Conservation (phyloP, 352 stramenopile species). For the Pythium scleroteichum region DNA sequence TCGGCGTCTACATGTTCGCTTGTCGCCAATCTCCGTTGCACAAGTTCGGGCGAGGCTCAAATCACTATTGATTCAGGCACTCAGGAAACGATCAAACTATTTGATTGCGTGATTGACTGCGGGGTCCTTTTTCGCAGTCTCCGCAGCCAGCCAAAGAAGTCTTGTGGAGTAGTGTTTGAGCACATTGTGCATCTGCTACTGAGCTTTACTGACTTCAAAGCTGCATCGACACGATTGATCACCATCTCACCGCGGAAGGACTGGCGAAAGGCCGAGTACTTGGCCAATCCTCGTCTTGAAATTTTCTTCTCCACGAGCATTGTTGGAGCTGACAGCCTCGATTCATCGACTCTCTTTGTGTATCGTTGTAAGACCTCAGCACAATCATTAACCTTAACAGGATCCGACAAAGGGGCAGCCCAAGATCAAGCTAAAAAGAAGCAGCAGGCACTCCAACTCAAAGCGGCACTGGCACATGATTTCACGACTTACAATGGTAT, state of each 20-base stretch:
- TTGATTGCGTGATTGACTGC: conserved; percentile 53
- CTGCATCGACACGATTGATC: conserved; percentile 26
- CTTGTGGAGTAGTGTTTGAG: conserved; percentile 38
- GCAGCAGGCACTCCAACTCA: conserved; percentile 20
- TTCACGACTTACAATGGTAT: neutral
- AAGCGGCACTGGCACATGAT: conserved; percentile 14
- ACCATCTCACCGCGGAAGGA: conserved; percentile 60
- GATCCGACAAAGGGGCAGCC: neutral
- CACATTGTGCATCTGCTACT: conserved; percentile 28
- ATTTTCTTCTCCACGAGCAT: conserved; percentile 7
- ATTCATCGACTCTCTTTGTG: conserved; percentile 7
- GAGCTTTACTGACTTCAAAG: neutral
- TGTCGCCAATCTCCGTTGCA: neutral
- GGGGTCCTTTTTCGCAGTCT: conserved; percentile 52
- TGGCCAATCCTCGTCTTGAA: conserved; percentile 32
- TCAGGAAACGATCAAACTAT: neutral
- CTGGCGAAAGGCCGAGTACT: conserved; percentile 63
- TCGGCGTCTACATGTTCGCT: neutral
- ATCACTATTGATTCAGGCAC: neutral
- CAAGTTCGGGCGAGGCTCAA: neutral
- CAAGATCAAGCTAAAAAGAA: conserved; percentile 15
- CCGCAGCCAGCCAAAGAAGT: conserved; percentile 45
- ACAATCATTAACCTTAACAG: neutral
- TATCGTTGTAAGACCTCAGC: conserved; percentile 12
- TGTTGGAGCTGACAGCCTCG: neutral